These are phyloP conservation scores for Orychophragmus violaceus DNA, from an alignment of 345 rosid genomes.

Conservation along the genomic window DNA sequence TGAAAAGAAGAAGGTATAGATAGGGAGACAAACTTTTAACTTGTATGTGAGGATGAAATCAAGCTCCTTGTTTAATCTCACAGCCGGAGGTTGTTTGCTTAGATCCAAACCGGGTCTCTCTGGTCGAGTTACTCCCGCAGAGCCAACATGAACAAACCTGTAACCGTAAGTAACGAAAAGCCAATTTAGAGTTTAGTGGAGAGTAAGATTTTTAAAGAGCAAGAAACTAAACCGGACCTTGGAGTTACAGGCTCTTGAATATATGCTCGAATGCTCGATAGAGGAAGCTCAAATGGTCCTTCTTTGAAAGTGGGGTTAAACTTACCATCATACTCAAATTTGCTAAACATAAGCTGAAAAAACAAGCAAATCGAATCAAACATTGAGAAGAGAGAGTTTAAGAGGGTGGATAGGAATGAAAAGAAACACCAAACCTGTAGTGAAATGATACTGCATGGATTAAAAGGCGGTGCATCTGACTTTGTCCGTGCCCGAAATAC, in stretches of 20 bases:
- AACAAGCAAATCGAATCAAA: constrained; percentile 5
- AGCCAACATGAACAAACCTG: constrained; percentile 90
- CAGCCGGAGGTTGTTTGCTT: constrained; percentile 94
- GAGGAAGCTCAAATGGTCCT: constrained; percentile 80
- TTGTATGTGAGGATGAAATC: constrained; percentile 79
- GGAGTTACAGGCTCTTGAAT: constrained; percentile 77
- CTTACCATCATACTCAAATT: constrained; percentile 92
- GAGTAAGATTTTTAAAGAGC: neutral
- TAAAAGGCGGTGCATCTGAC: constrained; percentile 72
- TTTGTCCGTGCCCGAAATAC: constrained; percentile 73
- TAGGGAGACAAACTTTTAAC: constrained; percentile 54
- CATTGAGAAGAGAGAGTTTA: neutral
- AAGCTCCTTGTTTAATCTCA: constrained; percentile 90
- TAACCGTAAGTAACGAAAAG: neutral
- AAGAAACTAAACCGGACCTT: constrained; percentile 37
- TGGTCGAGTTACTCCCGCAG: constrained; percentile 95
- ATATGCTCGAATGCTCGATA: constrained; percentile 57
- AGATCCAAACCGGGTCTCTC: constrained; percentile 95
- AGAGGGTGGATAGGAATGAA: neutral
- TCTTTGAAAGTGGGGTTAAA: constrained; percentile 80
- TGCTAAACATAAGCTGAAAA: constrained; percentile 94
- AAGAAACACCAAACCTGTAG: constrained; percentile 59
- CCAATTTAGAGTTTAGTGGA: neutral
- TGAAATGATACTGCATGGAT: constrained; percentile 61
- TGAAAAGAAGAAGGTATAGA: neutral